Evolutionary conservation across 2,329 filamentous ascomycete genomes (phyloP).

Genomic region (Orbilia oligospora): DNA sequence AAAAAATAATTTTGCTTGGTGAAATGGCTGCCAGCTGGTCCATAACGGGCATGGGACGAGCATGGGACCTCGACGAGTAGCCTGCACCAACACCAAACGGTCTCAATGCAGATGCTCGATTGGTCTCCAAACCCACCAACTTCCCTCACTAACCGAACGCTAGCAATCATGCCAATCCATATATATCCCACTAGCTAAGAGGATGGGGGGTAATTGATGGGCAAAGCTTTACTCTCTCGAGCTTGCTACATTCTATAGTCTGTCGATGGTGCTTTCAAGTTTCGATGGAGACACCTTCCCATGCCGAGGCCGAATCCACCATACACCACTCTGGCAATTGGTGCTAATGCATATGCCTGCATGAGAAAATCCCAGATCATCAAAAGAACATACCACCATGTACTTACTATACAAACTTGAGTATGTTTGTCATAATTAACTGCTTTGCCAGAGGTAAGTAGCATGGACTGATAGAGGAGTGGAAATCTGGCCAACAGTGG

Average conservation of each 20-base stretch:
- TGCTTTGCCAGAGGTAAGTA: neutral
- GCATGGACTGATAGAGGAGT: slow-evolving; percentile 22
- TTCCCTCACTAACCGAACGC: slow-evolving; percentile 43
- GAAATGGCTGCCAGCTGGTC: slow-evolving; percentile 16
- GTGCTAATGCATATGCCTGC: slow-evolving; percentile 8
- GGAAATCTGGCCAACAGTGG: slow-evolving; percentile 47
- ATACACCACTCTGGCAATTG: slow-evolving; percentile 5
- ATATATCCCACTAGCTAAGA: neutral
- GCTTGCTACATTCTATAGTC: slow-evolving; percentile 24
- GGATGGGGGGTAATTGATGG: slow-evolving; percentile 5
- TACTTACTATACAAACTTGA: no score
- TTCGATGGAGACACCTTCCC: slow-evolving; percentile 5
- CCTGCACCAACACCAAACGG: slow-evolving; percentile 21
- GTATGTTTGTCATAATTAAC: neutral
- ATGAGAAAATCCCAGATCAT: slow-evolving; percentile 27
- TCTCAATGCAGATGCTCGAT: slow-evolving; percentile 48
- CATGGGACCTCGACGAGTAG: slow-evolving; percentile 19
- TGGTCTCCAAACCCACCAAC: slow-evolving; percentile 32
- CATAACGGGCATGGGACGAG: slow-evolving; percentile 8
- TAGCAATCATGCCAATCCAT: slow-evolving; percentile 23
- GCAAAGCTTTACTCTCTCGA: slow-evolving; percentile 24
- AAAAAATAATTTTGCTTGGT: neutral
- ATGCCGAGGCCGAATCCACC: slow-evolving; percentile 10
- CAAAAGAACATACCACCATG: slow-evolving; percentile 12
- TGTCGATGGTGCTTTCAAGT: slow-evolving; percentile 17